These are phyloP conservation scores for Knoxia roxburghii DNA, from an alignment of 257 asterid genomes.

Conservation along the genomic window DNA sequence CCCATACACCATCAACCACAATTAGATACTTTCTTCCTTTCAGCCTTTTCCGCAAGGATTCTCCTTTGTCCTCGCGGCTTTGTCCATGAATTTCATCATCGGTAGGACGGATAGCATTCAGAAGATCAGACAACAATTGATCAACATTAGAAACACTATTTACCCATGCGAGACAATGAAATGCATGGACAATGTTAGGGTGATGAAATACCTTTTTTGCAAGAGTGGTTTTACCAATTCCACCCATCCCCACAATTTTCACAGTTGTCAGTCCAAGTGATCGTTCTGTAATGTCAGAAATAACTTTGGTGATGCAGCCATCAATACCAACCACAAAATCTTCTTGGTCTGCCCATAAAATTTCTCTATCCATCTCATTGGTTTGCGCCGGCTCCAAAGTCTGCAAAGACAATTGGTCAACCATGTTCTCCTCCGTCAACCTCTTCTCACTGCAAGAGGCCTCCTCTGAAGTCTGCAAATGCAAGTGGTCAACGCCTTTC, in stretches of 20 bases:
- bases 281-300: neutral
- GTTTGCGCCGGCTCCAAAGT: no score
- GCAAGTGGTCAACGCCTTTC: no score
- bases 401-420: no score
- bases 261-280: neutral
- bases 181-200: neutral
- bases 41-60: neutral
- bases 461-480: no score
- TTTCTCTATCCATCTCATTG: no score
- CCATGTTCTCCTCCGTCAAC: no score
- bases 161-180: neutral
- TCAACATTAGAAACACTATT: neutral
- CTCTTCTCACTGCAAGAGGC: no score
- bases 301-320: neutral
- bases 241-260: neutral
- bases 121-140: neutral
- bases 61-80: neutral
- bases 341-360: neutral
- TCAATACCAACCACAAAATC: neutral
- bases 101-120: neutral
- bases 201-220: neutral
- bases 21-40: neutral
- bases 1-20: slow-evolving; percentile 7
- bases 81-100: neutral
- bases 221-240: slow-evolving; percentile 4